Base-by-base conservation (phyloP, 2,329 filamentous ascomycete species). In the Hypoxylon sp. region DNA sequence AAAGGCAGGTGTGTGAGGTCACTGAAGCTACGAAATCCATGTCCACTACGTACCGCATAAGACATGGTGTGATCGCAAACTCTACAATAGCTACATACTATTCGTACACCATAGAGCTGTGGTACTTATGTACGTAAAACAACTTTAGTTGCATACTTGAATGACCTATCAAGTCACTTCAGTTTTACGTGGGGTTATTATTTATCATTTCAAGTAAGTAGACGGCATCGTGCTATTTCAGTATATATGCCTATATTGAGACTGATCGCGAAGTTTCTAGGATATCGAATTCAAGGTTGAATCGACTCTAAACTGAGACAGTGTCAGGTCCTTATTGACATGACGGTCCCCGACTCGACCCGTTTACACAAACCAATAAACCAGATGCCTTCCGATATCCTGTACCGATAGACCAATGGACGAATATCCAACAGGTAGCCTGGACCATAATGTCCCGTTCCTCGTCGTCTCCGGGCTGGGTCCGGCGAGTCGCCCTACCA, bases 381-480 rank as follows among this genome's bases (percentile, higher is more conserved):
- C 29, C 53, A 51, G 46, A 63, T 62, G 61, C 55, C 49, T 59
- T 40, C 42, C 47, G 41, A 52, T 51, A 44, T 50, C 31, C 55
- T 41, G 13, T 27, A 17, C 41, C 30, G 36, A 44, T 46, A 57
- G 26, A 59, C 54, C 57, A 43, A 94, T 94, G 90, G 88, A 94
- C 72, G 89, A 82, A 64, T 93, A 91, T 73, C 88, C 89, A 45
- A 70, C 75, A 51, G 88, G 87, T 71, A 96, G 92, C 75, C 78
- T 96, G 70, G 84, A 87, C 69, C 91, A 94, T 73, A 95, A 94
- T 73, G 80, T 95, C 64, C 93, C 93, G 25, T 80, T 96, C 49
- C 75, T 97, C 55, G 77, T 95, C 35, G 81, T 96, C 23, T 91
- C 91, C 26, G 94, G 93, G 8, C 80, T 97, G 23, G 78, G 73